These are phyloP conservation scores for Conticribra weissflogii DNA, from an alignment of 108 stramenopile species.

Conservation along the genomic window DNA sequence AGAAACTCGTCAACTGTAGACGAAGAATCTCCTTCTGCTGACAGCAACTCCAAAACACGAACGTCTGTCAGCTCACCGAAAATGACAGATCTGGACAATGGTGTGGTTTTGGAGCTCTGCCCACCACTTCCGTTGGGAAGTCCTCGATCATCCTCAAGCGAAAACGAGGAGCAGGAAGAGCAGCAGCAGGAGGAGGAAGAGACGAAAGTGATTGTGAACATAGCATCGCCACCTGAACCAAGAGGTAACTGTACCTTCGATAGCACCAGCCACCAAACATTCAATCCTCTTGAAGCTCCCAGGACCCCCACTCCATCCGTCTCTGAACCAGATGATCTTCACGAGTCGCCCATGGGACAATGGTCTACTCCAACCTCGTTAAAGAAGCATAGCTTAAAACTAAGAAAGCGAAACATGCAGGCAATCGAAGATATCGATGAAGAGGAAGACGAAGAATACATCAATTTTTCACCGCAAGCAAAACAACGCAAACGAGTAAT, in stretches of 20 bases:
- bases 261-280: not conserved
- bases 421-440: slow-evolving; percentile 7
- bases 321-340: slow-evolving; percentile 3
- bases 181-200: slow-evolving; percentile 1
- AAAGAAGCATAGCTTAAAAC: slow-evolving; percentile 25
- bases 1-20: not conserved
- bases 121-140: slow-evolving; percentile 35
- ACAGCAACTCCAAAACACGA: not conserved
- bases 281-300: slow-evolving; percentile 12
- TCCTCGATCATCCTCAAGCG: slow-evolving; percentile 17
- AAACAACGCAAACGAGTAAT: slow-evolving; percentile 33
- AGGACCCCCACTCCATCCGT: slow-evolving; percentile 9
- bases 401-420: slow-evolving; percentile 27
- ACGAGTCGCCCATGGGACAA: slow-evolving; percentile 55
- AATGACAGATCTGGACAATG: slow-evolving; percentile 10
- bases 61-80: not conserved
- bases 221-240: not conserved
- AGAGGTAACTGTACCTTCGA: not conserved
- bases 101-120: slow-evolving; percentile 18
- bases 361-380: slow-evolving; percentile 53
- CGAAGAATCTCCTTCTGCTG: slow-evolving; percentile 31
- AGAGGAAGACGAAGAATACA: slow-evolving; percentile 19
- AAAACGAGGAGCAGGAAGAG: too few relatives aligned
- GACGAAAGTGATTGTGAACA: not conserved
- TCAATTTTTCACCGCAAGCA: slow-evolving; percentile 31